Percentiles rank a stretch among this genome's conserved stretches.
These are phyloP conservation scores for Sporothrix sp. DNA, from an alignment of 2,329 filamentous ascomycete species.

Conservation along the genomic window DNA sequence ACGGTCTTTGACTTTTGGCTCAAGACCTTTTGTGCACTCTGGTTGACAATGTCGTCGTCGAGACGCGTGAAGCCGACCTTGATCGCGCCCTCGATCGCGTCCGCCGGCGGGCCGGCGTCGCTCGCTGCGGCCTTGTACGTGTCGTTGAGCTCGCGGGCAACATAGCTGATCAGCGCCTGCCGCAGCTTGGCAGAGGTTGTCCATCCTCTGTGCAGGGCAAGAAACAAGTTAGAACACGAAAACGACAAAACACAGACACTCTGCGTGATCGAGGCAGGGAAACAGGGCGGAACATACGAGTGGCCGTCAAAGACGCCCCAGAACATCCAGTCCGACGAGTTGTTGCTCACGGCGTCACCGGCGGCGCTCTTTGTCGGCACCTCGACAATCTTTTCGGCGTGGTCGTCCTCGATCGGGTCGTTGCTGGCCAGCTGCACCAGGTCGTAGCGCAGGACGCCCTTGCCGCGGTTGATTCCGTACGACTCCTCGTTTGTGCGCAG, in stretches of 20 bases:
- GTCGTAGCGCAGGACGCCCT: conserved; percentile 90
- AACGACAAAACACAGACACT: background rate
- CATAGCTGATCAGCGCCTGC: conserved; percentile 83
- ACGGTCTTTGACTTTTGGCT: conserved; percentile 83
- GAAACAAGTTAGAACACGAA: conserved; percentile 15
- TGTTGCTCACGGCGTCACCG: conserved; percentile 31
- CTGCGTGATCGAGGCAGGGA: too few relatives aligned
- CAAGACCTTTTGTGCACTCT: conserved; percentile 83
- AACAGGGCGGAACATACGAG: conserved; percentile 50
- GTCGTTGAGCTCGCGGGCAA: conserved; percentile 82
- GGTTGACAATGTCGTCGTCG: conserved; percentile 89
- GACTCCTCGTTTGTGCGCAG: conserved; percentile 84
- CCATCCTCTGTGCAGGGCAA: conserved; percentile 65
- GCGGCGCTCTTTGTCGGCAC: conserved; percentile 49
- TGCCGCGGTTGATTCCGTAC: conserved; percentile 77
- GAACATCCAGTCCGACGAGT: conserved; percentile 93
- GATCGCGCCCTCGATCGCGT: conserved; percentile 81
- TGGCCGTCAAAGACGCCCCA: conserved; percentile 99
- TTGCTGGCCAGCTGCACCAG: conserved; percentile 92
- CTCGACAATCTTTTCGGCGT: conserved; percentile 95
- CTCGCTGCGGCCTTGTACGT: conserved; percentile 69
- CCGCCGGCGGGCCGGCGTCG: conserved; percentile 55
- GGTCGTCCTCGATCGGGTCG: conserved; percentile 95
- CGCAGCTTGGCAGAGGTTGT: conserved; percentile 94
- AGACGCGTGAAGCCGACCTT: conserved; percentile 82